Evolutionary conservation across 169 alveolate species (phyloP).

Genomic region (Plasmodium sp.): DNA sequence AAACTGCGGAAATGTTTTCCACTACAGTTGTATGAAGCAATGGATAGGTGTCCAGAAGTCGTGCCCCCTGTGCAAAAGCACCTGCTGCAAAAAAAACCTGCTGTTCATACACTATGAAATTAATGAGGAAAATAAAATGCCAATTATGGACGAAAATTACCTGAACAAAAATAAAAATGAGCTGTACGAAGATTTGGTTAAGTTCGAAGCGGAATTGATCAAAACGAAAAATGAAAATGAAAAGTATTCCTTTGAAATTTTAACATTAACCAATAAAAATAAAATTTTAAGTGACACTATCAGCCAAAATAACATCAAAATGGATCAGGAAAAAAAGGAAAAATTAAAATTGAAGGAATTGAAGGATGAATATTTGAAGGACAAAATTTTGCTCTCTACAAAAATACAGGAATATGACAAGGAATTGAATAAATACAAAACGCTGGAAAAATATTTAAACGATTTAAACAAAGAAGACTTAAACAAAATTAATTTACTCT

Average conservation of each 20-base stretch:
- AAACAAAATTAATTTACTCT: constrained; percentile 33
- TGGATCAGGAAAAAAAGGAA: constrained; percentile 41
- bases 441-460: constrained; percentile 35
- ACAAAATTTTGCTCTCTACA: constrained; percentile 37
- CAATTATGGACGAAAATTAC: neutral
- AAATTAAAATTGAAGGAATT: constrained; percentile 52
- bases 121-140: constrained; percentile 35
- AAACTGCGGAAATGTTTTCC: constrained; percentile 66
- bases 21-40: constrained; percentile 37
- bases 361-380: constrained; percentile 69
- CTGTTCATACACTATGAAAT: constrained; percentile 51
- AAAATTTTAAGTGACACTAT: constrained; percentile 51
- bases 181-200: constrained; percentile 27
- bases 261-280: constrained; percentile 62
- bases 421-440: constrained; percentile 59
- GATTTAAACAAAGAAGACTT: constrained; percentile 64
- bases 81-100: constrained; percentile 26
- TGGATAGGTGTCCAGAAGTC: constrained; percentile 44
- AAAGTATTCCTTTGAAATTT: constrained; percentile 35
- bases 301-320: constrained; percentile 26
- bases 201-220: constrained; percentile 32
- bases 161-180: constrained; percentile 51
- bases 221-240: constrained; percentile 63
- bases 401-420: constrained; percentile 72
- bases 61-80: constrained; percentile 48